Conservation (phyloP, 129 eudicot species). For the Pittosporum tobira region DNA sequence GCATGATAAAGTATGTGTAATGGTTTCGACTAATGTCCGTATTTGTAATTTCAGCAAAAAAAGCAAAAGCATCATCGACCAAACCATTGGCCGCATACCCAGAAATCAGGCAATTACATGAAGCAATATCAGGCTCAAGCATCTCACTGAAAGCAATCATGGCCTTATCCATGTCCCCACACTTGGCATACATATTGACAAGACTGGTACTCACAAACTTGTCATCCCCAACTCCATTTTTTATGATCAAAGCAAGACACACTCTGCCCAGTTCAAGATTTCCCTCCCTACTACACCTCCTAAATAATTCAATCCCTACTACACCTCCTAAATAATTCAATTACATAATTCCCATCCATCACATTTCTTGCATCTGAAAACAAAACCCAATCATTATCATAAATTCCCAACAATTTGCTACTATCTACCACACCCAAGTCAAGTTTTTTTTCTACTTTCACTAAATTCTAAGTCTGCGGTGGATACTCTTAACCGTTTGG, state of each 20-base stretch:
- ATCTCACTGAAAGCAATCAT: background rate
- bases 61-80: conserved; percentile 2
- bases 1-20: conserved; percentile 7
- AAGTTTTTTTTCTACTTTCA: background rate
- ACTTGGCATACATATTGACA: conserved; percentile 11
- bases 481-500: background rate
- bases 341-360: background rate
- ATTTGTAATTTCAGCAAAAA: background rate
- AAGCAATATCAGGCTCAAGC: conserved; percentile 3
- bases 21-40: conserved; percentile 6
- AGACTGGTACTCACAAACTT: conserved; percentile 5
- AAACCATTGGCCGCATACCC: conserved; percentile 7
- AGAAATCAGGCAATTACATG: conserved; percentile 14
- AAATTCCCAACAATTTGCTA: background rate
- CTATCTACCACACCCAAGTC: background rate
- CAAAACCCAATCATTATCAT: background rate
- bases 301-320: background rate
- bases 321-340: background rate
- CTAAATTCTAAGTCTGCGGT: background rate
- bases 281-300: background rate
- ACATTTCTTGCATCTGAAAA: background rate
- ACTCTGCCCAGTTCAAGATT: conserved; percentile 7
- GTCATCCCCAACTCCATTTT: conserved; percentile 3
- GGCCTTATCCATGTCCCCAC: conserved; percentile 2
- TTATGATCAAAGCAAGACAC: background rate